Conservation (phyloP, 345 rosid genomes). For the Citrus trifoliata region DNA sequence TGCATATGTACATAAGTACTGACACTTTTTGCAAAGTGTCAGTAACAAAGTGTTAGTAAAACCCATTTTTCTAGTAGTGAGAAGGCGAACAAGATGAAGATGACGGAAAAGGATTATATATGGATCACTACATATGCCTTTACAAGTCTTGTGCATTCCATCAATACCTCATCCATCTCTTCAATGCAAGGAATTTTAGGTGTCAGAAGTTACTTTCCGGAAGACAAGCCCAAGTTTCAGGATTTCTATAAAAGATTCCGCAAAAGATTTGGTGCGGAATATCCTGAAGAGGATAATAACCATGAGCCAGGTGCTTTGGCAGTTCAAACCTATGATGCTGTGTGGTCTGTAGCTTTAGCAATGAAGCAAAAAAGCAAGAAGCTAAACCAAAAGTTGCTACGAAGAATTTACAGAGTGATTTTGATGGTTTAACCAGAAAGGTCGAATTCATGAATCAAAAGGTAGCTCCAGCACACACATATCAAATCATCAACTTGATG, state of each 20-base stretch:
- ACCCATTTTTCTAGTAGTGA: no score
- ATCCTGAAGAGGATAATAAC: constrained; percentile 17
- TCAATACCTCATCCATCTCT: constrained; percentile 1
- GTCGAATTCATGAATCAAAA: constrained; percentile 7
- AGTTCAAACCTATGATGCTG: constrained; percentile 27
- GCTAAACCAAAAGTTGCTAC: background rate
- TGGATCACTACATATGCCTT: constrained; percentile 34
- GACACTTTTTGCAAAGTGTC: no score
- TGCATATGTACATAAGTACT: no score
- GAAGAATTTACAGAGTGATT: constrained; percentile 3
- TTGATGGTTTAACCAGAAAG: constrained; percentile 21
- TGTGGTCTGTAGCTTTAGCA: constrained; percentile 13
- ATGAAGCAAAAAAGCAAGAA: background rate
- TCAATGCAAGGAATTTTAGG: constrained; percentile 32
- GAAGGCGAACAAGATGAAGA: constrained; percentile 20
- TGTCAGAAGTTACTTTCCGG: constrained; percentile 16
- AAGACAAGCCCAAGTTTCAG: background rate
- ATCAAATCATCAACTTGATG: constrained; percentile 23
- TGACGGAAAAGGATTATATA: constrained; percentile 32
- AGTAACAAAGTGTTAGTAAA: no score
- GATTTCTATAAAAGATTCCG: constrained; percentile 16
- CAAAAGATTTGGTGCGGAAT: constrained; percentile 4
- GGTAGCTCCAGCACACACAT: background rate
- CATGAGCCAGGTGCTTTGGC: constrained; percentile 27
- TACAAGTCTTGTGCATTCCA: constrained; percentile 17